Evolutionary conservation across 768 basidiomycete genomes (phyloP).

Genomic region (Phylloporus arenicola): DNA sequence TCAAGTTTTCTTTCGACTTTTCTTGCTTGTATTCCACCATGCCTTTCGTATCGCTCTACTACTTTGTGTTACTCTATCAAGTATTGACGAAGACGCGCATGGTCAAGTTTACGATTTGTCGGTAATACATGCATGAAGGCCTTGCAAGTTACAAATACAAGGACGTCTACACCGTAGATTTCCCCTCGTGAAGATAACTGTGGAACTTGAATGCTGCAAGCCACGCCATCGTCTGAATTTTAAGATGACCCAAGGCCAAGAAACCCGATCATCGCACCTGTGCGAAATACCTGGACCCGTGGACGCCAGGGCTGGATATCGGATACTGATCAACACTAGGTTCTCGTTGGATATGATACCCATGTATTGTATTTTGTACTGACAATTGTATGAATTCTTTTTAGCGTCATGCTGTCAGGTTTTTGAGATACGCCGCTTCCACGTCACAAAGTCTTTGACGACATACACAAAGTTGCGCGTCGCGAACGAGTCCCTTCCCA

Average conservation of each 20-base stretch:
- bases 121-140: conserved; percentile 35
- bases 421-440: too few species aligned
- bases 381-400: not conserved
- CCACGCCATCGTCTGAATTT: conserved; percentile 16
- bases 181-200: conserved; percentile 13
- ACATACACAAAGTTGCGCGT: not conserved
- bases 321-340: conserved; percentile 5
- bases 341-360: not conserved
- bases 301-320: not conserved
- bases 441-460: not conserved
- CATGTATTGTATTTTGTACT: conserved; percentile 3
- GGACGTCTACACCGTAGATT: conserved; percentile 7
- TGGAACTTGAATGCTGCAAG: not conserved
- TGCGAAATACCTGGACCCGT: conserved; percentile 1
- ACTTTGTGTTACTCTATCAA: conserved; percentile 42
- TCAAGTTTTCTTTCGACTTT: conserved; percentile 58
- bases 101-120: conserved; percentile 34
- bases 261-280: not conserved
- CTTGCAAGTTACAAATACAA: conserved; percentile 18
- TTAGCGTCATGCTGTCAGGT: not conserved
- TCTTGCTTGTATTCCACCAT: conserved; percentile 40
- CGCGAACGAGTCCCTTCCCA: too few species aligned
- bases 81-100: conserved; percentile 33
- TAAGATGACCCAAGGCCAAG: conserved; percentile 20
- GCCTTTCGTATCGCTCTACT: conserved; percentile 43